Evolutionary conservation across 306 rosid species (phyloP).

Genomic region (Ceratonia siliqua): DNA sequence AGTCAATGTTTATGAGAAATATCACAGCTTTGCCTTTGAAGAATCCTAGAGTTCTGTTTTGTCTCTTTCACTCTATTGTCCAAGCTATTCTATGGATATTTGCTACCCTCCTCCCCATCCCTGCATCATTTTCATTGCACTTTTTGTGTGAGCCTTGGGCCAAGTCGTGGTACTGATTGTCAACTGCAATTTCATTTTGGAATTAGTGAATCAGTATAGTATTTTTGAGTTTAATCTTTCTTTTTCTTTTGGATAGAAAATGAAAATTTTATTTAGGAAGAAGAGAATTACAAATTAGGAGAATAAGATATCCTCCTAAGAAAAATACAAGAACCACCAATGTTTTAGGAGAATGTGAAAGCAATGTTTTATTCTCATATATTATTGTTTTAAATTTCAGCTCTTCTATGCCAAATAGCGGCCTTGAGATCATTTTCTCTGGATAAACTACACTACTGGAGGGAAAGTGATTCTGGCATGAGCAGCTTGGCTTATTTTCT

Average conservation of each 20-base stretch:
- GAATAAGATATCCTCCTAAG: too few relatives aligned
- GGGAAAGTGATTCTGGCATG: slow-evolving; percentile 93
- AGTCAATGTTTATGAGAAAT: too few relatives aligned
- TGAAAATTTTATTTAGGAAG: too few relatives aligned
- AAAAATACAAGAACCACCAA: too few relatives aligned
- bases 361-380: slow-evolving; percentile 20
- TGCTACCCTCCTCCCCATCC: too few relatives aligned
- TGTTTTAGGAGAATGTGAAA: not conserved
- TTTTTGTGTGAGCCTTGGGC: not conserved
- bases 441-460: slow-evolving; percentile 83
- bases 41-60: too few relatives aligned
- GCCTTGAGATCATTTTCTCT: slow-evolving; percentile 90
- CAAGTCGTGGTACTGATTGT: not conserved
- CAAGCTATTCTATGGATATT: too few relatives aligned
- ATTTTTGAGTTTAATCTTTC: not conserved
- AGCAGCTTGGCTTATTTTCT: slow-evolving; percentile 97
- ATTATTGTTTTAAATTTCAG: slow-evolving; percentile 55
- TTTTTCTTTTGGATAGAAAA: not conserved
- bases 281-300: too few relatives aligned
- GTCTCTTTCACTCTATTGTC: too few relatives aligned
- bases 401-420: slow-evolving; percentile 92
- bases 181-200: slow-evolving; percentile 3
- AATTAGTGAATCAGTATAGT: slow-evolving; percentile 1
- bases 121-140: not conserved
- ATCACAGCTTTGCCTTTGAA: too few relatives aligned